Evolutionary conservation across 495 filamentous ascomycete species (phyloP), one percentile per base, ranked within the genome.

Genomic region (Podospora anserina): DNA sequence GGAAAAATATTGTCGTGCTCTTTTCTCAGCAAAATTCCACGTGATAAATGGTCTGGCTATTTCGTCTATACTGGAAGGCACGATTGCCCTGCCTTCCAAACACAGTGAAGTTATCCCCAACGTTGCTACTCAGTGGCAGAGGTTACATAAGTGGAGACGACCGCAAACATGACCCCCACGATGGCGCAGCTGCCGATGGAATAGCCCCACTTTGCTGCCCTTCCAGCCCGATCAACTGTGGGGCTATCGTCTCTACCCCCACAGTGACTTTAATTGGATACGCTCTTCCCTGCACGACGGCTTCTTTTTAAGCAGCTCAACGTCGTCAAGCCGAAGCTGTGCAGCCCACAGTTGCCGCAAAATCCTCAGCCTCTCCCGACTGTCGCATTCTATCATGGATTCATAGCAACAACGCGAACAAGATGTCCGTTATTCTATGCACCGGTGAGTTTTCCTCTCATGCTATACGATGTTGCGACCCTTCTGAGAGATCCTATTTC

Each of bases 371-470:
- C 30, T 39, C 26, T 26, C 28, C 57, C 16, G 19, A 11, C n/a
- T 13, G 18, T 63, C 5, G 2, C 20, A 57, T 16, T 55, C 63
- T 27, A 69, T 60, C 27, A 77, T 75, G 75, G 69, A 57, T 32
- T 64, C 58, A 55, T 74, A 75, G 69, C 59, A 28, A 56, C 44
- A 18, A 66, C 65, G 26, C 59, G 30, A 63, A 4, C 64, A 82
- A 65, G 26, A 95, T 95, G 92, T 93, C 91, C 69, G 92, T 95
- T 69, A 94, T 95, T 76, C 87, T 95, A 61, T 93, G 90, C 75
- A 95, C 92, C 72, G 92, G 92, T 93, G 82, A 76, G 87, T 6
- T 5, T 7, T 78, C 27, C 15, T 11, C 13, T 49, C 39, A 49
- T 49, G 2, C 39, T 11, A 13, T 13, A 0, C 2, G 15, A 19